These are phyloP conservation scores for Eucalyptus sp. DNA, from an alignment of 345 rosid genomes.

Conservation along the genomic window DNA sequence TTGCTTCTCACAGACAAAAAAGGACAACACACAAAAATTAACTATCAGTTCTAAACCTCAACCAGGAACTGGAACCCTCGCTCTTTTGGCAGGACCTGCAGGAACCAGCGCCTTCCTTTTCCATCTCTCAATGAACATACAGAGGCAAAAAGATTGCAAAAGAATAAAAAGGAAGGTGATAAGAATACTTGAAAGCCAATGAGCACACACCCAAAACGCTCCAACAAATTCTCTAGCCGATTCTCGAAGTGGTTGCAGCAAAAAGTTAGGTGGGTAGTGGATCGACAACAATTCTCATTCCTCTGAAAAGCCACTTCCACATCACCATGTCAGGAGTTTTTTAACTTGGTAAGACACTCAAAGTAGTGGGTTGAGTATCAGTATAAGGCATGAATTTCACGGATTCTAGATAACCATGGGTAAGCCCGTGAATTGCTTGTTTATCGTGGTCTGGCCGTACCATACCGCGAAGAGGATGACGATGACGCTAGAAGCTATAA, in stretches of 20 bases:
- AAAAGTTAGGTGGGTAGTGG: neutral
- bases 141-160: neutral
- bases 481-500: neutral
- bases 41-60: neutral
- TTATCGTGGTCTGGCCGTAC: neutral
- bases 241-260: neutral
- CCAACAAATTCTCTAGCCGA: neutral
- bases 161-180: neutral
- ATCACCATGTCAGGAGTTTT: neutral
- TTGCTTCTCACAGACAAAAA: neutral
- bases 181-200: neutral
- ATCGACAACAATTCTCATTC: neutral
- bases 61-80: neutral
- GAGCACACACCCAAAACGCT: neutral
- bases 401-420: neutral
- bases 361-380: neutral
- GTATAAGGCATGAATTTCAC: neutral
- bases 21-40: neutral
- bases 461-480: neutral
- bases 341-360: neutral
- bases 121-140: neutral
- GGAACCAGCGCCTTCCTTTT: neutral
- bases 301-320: neutral
- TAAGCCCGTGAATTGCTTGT: neutral
- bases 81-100: neutral